Percentiles rank a stretch among this genome's conserved stretches.
phyloP scores from a whole-genome alignment of 2,329 filamentous ascomycete species.

The Aspergillus pseudonomiae region DNA sequence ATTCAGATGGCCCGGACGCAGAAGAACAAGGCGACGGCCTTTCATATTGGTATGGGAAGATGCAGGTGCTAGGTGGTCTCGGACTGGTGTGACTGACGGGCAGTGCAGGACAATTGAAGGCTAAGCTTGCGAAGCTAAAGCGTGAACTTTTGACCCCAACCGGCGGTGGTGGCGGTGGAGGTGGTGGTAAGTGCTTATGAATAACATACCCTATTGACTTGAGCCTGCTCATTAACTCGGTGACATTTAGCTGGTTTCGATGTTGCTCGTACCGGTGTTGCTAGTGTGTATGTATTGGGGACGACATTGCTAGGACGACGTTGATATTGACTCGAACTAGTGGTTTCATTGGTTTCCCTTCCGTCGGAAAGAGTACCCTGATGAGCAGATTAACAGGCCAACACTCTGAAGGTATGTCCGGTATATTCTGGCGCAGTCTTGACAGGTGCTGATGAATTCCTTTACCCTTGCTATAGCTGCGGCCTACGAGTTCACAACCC shows the following conservation, averaged over 20 bases:
- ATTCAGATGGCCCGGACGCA: slow-evolving; percentile 88
- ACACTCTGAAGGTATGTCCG: slow-evolving; percentile 73
- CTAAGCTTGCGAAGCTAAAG: slow-evolving; percentile 97
- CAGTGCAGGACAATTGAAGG: slow-evolving; percentile 77
- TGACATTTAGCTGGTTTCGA: slow-evolving; percentile 74
- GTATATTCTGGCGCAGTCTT: background rate
- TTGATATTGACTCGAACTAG: slow-evolving; percentile 27
- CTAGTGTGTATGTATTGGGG: slow-evolving; percentile 67
- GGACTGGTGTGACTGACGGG: slow-evolving; percentile 25
- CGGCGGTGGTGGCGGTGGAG: slow-evolving; percentile 72
- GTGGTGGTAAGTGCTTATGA: slow-evolving; percentile 55
- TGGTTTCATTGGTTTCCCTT: slow-evolving; percentile 97
- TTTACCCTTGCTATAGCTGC: slow-evolving; percentile 58
- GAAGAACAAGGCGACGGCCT: slow-evolving; percentile 95
- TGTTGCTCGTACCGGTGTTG: slow-evolving; percentile 95
- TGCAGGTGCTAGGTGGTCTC: background rate
- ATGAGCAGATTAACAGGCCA: slow-evolving; percentile 95
- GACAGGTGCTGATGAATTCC: slow-evolving; percentile 20
- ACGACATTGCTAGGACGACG: background rate
- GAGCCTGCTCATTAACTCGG: slow-evolving; percentile 20
- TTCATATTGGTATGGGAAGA: slow-evolving; percentile 69
- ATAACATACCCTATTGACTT: background rate
- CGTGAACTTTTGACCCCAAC: slow-evolving; percentile 87
- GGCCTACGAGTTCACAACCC: slow-evolving; percentile 97
- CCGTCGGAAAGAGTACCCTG: slow-evolving; percentile 95